Conservation (phyloP, 1,284 basidiomycete species). For the Trichosporon asahii region DNA sequence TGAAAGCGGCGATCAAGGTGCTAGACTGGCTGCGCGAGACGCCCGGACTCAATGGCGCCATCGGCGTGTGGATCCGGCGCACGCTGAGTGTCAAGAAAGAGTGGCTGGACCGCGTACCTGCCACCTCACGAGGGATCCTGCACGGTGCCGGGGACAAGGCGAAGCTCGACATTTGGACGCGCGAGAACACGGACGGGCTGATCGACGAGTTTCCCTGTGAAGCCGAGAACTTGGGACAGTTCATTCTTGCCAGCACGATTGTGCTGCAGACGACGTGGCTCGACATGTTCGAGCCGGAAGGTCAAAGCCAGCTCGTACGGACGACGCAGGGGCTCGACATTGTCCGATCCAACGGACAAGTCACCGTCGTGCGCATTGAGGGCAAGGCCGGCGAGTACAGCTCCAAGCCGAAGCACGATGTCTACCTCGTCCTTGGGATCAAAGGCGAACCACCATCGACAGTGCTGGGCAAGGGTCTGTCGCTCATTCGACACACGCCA, state of each 20-base stretch:
- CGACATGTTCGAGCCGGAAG: not conserved
- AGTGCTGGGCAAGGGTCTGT: not conserved
- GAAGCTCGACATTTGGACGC: not conserved
- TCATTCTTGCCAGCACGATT: not conserved
- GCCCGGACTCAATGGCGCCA: not conserved
- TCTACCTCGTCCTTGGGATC: not conserved
- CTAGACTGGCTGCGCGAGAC: not conserved
- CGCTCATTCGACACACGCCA: not conserved
- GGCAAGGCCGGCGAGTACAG: not conserved
- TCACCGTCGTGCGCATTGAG: not conserved
- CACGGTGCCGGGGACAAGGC: not conserved
- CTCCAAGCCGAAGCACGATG: not conserved
- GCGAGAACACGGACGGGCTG: not conserved
- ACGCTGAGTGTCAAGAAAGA: not conserved
- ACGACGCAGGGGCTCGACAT: not conserved
- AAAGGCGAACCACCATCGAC: not conserved
- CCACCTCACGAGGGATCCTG: not conserved
- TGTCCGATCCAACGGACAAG: not conserved
- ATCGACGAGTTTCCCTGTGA: not conserved
- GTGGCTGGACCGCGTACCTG: not conserved
- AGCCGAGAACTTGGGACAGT: not conserved
- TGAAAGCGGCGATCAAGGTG: not conserved
- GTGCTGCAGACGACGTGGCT: not conserved
- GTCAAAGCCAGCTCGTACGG: not conserved
- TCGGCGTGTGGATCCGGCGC: not conserved